A percentile compares a stretch with the other conserved stretches of the same genome.
These are phyloP conservation scores for Ilex paraguariensis DNA, from an alignment of 305 asterid genomes.

Conservation along the genomic window DNA sequence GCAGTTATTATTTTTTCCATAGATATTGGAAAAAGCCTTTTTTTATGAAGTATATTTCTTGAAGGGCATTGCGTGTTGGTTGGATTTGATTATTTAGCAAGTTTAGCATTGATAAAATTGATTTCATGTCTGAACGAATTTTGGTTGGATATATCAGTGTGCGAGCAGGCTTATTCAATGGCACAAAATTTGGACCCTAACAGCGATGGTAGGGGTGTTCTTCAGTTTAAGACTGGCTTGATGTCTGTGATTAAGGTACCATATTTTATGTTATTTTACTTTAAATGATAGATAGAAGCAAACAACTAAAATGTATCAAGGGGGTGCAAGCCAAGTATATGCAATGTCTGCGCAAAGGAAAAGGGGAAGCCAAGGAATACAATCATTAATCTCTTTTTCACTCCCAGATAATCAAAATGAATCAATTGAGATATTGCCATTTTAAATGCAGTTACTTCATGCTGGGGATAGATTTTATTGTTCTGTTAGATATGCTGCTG, in stretches of 20 bases:
- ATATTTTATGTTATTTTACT: slow-evolving; percentile 4
- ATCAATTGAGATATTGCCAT: too few species aligned
- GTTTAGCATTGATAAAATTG: neutral
- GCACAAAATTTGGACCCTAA: slow-evolving; percentile 92
- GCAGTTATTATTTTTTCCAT: neutral
- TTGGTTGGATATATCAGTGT: slow-evolving; percentile 41
- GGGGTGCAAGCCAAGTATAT: neutral
- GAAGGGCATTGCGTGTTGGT: neutral
- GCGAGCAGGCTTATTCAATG: slow-evolving; percentile 98
- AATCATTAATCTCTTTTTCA: too few species aligned
- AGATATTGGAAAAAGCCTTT: neutral
- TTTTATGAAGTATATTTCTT: neutral
- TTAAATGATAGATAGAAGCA: neutral
- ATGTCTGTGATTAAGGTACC: slow-evolving; percentile 97
- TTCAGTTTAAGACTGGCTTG: slow-evolving; percentile 96
- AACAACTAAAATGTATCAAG: slow-evolving; percentile 3
- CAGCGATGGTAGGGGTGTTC: slow-evolving; percentile 96
- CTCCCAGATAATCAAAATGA: too few species aligned
- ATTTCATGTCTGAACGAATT: slow-evolving; percentile 2
- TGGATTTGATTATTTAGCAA: neutral
- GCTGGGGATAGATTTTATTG: neutral
- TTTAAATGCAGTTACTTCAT: neutral
- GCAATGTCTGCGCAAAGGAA: neutral
- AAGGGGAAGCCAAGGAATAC: neutral
- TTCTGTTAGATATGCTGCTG: neutral